A percentile compares a stretch with the other conserved stretches of the same genome.
Evolutionary conservation across 2,329 filamentous ascomycete genomes (phyloP).

Genomic region (Trichoderma afroharzianum): DNA sequence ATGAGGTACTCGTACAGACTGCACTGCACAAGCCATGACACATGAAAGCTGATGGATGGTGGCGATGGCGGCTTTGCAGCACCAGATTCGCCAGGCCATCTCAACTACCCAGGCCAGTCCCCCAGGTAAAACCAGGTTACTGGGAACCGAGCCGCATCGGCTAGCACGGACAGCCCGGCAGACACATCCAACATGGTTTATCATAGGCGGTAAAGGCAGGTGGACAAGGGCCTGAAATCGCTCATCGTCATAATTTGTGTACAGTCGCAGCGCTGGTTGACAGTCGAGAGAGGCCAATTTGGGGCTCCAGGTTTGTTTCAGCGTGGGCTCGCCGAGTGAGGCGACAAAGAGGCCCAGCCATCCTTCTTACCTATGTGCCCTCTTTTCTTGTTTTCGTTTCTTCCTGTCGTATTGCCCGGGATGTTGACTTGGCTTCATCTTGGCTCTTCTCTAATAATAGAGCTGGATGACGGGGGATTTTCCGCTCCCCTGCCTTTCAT

Average conservation of each 20-base stretch:
- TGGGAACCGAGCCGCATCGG: conserved; percentile 18
- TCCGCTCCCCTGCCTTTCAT: neutral
- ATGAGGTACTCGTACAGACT: neutral
- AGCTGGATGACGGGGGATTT: neutral
- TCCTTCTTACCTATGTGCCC: neutral
- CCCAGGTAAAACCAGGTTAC: conserved; percentile 14
- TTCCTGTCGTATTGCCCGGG: neutral
- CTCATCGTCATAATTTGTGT: conserved; percentile 1
- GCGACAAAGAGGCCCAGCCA: neutral
- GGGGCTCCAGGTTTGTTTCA: neutral
- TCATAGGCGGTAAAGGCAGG: conserved; percentile 2
- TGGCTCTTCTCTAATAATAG: neutral
- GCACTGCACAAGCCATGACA: neutral
- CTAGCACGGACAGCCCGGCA: conserved; percentile 16
- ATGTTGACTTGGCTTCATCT: neutral
- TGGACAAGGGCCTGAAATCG: conserved; percentile 12
- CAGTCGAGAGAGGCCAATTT: neutral
- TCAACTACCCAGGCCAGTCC: neutral
- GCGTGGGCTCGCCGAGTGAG: conserved; percentile 10
- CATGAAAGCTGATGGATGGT: neutral
- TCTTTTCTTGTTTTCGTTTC: neutral
- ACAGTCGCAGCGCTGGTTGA: neutral
- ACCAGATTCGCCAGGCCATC: conserved; percentile 12
- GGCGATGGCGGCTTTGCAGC: neutral
- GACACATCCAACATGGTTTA: conserved; percentile 4